Evolutionary conservation across 352 stramenopile species (phyloP), one percentile per base, ranked within the genome.

Genomic region (Pythium rishiriense): DNA sequence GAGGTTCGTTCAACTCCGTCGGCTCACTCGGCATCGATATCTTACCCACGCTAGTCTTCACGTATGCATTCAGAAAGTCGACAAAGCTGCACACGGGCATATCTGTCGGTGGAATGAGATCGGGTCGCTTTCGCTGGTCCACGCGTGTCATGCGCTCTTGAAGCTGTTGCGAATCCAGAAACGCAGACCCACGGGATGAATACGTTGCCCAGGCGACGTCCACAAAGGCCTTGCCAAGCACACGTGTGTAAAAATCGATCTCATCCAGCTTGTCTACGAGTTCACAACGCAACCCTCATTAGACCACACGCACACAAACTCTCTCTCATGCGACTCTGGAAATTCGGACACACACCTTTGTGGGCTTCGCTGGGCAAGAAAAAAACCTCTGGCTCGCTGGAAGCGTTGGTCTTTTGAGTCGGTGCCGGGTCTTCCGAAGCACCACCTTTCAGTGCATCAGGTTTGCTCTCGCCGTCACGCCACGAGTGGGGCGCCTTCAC

Each of bases 401-500:
- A 5, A 8, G 49, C 24, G 7, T 50, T 37, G 21, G 1, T 19
- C 19, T 26, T 29, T 21, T 57, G 33, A 4, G 6, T 0, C 26
- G 57, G 5, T 17, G 14, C 2, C 33, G 22, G 22, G 19, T 37
- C 24, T 1, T 19, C 35, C 8, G 24, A n/a, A n/a, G n/a, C n/a
- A n/a, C n/a, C n/a, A n/a, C n/a, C n/a, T 25, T 15, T 46, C 2
- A 17, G 12, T 4, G 25, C 25, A 4, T 61, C 62, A 35, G 51
- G 41, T 69, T 74, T 41, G 59, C 58, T 28, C 19, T 91, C 78
- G 64, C 83, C 83, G 33, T 87, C 78, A 31, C 83, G 74, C 83
- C 83, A 93, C 31, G 71, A 77, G 43, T 90, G 83, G 33, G 83
- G 74, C 14, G 83, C 81, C 57, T 93, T 93, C 39, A 59, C 8